Base-by-base conservation (phyloP, 306 rosid species). In the Inga laurina region DNA sequence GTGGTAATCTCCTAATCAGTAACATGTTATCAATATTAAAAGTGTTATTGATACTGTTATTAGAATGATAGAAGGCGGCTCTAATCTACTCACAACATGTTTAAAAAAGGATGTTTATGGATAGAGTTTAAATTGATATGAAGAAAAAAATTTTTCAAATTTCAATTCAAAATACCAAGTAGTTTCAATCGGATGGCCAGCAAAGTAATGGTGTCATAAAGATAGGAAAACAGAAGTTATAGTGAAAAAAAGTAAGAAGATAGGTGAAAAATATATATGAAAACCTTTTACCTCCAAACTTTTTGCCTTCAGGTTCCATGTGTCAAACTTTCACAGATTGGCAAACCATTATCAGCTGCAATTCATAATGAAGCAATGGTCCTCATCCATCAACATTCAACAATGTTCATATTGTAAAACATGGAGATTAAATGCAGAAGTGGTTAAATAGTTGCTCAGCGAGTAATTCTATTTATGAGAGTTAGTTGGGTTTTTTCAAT, bases 201-300 rank as follows among this genome's bases (percentile, higher is more conserved):
- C 18, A 61, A 7, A 49, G 54, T 37, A 61, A 62, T 15, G 19
- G 51, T 62, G 24, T 51, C 82, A 76, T 27, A 49, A 46, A 62
- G 37, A 81, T 34, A 77, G 46, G n/a, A 34, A 45, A 80, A 44
- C 81, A 27, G 35, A 64, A 70, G 19, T 74, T 12, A 44, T 21
- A 72, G 44, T 39, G 61, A 0, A 41, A 48, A 27, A 27, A 27
- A 27, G 27, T 27, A 27, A 27, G 27, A 27, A 27, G 27, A 27
- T 27, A 27, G 27, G 27, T 27, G 27, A 27, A 27, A 27, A 0
- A 27, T 27, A 27, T 27, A 27, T 27, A 27, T 27, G 0, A 27
- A 27, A 27, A 27, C 0, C 27, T 27, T 27, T 27, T 27, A 27
- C 27, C 27, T 27, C 27, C 0, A 27, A 27, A 27, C 27, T 27